Evolutionary conservation across 164 flowering plant genomes (phyloP), one percentile per base, ranked within the genome.

Genomic region (Stephania cephalantha): DNA sequence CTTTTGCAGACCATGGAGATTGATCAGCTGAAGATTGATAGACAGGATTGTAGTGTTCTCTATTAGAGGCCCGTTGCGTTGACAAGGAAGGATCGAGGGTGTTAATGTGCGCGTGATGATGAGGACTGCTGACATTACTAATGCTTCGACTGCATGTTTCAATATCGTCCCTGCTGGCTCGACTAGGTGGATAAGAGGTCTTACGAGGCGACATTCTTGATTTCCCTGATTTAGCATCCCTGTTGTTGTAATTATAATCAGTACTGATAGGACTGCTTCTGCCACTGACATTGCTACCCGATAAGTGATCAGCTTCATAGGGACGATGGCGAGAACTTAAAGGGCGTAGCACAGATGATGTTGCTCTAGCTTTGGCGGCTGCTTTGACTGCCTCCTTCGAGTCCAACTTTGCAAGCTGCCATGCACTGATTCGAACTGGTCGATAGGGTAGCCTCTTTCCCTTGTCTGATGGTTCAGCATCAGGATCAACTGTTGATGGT

Each of bases 401-500:
- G 82, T 95, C 97, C 75, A 93, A 78, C 77, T 95, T 90, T 31
- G 98, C 95, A 50, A 93, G 92, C 85, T 91, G 91, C 99, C 97
- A 93, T 13, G 99, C 95, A 73, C 97, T 95, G 78, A 93, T 91
- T 80, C 89, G 79, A 42, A 93, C 91, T 22, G 85, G 97, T 6
- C 89, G 91, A 30, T 83, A 87, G 22, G 93, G 83, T 48, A 85
- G 67, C 50, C 74, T 81, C 76, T 88, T 90, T 31, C 85, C 95
- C 78, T 85, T 87, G 55, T 94, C 94, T 46, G 82, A 71, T 20
- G 76, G 74, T 46, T 78, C 86, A 48, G 90, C 83, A 81, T 95
- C 99, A 65, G 99, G 99, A 84, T 95, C 99, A 29, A 91, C 89
- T 8, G 97, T 95, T 6, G 99, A 95, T 74, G 97, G 99, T 52